Evolutionary conservation across 352 stramenopile species (phyloP).

Genomic region (Plasmopara viticola): DNA sequence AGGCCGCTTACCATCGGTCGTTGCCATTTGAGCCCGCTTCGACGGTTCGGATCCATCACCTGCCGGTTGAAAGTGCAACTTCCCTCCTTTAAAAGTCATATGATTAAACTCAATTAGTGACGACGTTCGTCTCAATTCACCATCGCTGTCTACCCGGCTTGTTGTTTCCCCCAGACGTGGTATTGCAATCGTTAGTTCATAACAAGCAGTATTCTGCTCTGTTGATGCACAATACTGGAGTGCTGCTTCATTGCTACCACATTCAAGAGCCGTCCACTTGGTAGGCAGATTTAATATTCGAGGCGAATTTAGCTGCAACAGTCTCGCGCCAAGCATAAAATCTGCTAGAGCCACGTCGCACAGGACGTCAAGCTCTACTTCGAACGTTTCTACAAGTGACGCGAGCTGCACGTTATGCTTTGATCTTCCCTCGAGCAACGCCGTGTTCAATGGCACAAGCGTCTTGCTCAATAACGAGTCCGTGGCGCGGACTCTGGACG

Average conservation of each 20-base stretch:
- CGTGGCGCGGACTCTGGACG: conserved; percentile 17
- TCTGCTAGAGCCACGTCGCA: conserved; percentile 47
- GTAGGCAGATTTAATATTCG: conserved; percentile 30
- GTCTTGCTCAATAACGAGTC: conserved; percentile 35
- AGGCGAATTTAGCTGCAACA: conserved; percentile 35
- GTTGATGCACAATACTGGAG: conserved; percentile 23
- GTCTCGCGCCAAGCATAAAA: conserved; percentile 34
- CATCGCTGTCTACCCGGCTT: neutral
- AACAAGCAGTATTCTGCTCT: conserved; percentile 39
- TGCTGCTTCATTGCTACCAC: conserved; percentile 46
- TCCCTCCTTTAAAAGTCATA: conserved; percentile 33
- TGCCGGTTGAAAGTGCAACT: conserved; percentile 34
- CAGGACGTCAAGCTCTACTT: conserved; percentile 33
- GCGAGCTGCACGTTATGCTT: conserved; percentile 20
- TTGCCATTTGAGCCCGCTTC: neutral
- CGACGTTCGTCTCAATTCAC: conserved; percentile 3
- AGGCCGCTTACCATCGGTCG: conserved; percentile 8
- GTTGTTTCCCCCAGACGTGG: conserved; percentile 14
- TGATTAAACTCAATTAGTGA: conserved; percentile 18
- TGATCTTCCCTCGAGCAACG: conserved; percentile 19
- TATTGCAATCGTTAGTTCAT: conserved; percentile 48
- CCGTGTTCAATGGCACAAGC: conserved; percentile 29
- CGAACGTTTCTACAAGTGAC: conserved; percentile 14
- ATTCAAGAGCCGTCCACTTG: conserved; percentile 38
- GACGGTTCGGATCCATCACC: neutral